These are phyloP conservation scores for Babjeviella inositovora DNA, from an alignment of 805 yeast species.

Conservation along the genomic window DNA sequence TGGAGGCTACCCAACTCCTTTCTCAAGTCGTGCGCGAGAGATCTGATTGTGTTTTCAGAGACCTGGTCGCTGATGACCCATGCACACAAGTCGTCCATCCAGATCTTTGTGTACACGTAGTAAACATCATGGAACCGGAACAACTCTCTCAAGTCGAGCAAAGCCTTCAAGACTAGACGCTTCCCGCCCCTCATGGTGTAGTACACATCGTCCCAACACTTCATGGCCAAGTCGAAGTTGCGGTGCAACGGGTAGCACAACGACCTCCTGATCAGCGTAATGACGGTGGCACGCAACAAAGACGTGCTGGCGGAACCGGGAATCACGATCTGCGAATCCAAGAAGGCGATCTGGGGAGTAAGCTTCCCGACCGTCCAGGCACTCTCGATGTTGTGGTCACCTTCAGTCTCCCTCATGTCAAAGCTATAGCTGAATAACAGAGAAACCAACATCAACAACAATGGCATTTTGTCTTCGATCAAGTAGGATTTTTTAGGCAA, in stretches of 20 bases:
- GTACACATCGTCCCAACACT: slow-evolving; percentile 67
- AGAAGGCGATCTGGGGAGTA: slow-evolving; percentile 57
- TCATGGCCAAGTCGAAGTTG: slow-evolving; percentile 37
- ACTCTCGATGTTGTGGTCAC: slow-evolving; percentile 65
- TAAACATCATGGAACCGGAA: slow-evolving; percentile 76
- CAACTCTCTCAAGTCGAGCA: slow-evolving; percentile 50
- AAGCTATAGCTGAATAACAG: slow-evolving; percentile 59
- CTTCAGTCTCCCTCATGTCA: slow-evolving; percentile 61
- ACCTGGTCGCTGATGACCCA: slow-evolving; percentile 57
- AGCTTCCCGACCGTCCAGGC: slow-evolving; percentile 91
- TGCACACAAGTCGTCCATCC: slow-evolving; percentile 61
- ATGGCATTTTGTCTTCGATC: slow-evolving; percentile 34
- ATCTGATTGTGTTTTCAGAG: slow-evolving; percentile 38
- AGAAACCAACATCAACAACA: slow-evolving; percentile 48
- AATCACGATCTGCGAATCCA: slow-evolving; percentile 43
- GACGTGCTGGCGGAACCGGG: slow-evolving; percentile 7
- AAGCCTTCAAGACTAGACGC: slow-evolving; percentile 37
- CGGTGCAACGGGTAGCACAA: slow-evolving; percentile 71
- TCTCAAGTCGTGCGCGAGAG: slow-evolving; percentile 50
- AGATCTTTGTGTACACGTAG: slow-evolving; percentile 66
- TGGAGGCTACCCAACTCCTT: slow-evolving; percentile 18
- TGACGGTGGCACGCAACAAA: slow-evolving; percentile 33
- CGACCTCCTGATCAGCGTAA: slow-evolving; percentile 58
- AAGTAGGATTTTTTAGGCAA: slow-evolving; percentile 52
- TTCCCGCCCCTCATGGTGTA: slow-evolving; percentile 53